Base-by-base conservation (phyloP, 2,329 filamentous ascomycete genomes). In the Sordariomycetes sp. region DNA sequence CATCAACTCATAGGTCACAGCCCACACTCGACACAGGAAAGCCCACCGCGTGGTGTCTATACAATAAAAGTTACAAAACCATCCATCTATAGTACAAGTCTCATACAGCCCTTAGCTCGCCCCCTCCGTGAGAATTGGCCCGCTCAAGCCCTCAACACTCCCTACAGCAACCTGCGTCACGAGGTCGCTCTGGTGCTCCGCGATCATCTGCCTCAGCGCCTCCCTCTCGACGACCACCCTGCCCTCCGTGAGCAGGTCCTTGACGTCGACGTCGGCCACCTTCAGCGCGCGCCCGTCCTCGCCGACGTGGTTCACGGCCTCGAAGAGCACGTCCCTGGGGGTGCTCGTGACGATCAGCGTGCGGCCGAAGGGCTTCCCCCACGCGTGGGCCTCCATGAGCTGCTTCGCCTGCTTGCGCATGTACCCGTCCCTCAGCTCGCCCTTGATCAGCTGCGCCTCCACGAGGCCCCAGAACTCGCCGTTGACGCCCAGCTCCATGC, bases 211-310 rank as follows among this genome's bases (percentile, higher is more conserved):
- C 70, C 86, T 80, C 67, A 99, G 77, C 40, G 93, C 93, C 50
- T 76, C 74, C 70, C 88, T 83, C 80, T 99, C 94, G 66, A 99
- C 84, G 60, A 99, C 85, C 61, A 99, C 76, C 66, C 91, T 85
- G 58, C 89, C 88, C 58, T 87, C 85, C 76, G 94, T 89, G 64
- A 99, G 74, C 62, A 99, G 73, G 70, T 97, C 89, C 81, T 97
- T 99, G 62, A 99, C 90, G 72, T 97, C 94, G 40, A 99, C 90
- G 62, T 96, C 88, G n/a, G 80, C 76, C 60, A 87, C 77, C 59
- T 82, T 80, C 64, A 91, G 75, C 10, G 87, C 86, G 59, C 84
- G 81, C 22, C 88, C 90, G 61, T 91, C 81, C 66, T 81, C 75
- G 10, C 80, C 81, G 61, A 86, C 73, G 60, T 81, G 74, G 56